Conservation (phyloP, 192 early-diverging fungal genomes). For the Backusella circina region DNA sequence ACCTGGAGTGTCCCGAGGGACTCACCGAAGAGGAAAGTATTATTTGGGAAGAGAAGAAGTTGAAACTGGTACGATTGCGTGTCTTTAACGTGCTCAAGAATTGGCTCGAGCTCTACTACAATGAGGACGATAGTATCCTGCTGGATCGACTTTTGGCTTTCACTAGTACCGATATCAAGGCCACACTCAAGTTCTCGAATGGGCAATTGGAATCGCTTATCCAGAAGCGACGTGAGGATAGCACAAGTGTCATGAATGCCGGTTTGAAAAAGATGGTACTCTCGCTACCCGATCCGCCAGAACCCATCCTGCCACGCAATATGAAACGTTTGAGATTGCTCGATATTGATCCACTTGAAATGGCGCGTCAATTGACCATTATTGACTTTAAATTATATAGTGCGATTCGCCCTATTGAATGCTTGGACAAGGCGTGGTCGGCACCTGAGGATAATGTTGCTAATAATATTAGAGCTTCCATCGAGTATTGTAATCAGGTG, state of each 20-base stretch:
- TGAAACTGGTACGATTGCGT: conserved; percentile 81
- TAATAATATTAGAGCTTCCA: conserved; percentile 85
- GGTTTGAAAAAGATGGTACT: conserved; percentile 58
- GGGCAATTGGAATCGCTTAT: conserved; percentile 25
- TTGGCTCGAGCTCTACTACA: conserved; percentile 88
- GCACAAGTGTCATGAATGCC: conserved; percentile 26
- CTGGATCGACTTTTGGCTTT: conserved; percentile 18
- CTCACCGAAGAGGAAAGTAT: conserved; percentile 62
- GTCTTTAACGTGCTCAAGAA: conserved; percentile 91
- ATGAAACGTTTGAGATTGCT: conserved; percentile 71
- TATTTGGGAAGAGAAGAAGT: conserved; percentile 83
- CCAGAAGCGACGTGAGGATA: conserved; percentile 31
- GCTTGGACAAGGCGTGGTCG: conserved; percentile 84
- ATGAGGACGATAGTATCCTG: conserved; percentile 64
- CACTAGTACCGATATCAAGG: conserved; percentile 17
- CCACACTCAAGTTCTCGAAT: conserved; percentile 21
- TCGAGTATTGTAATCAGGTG: conserved; percentile 75
- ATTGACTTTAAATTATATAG: conserved; percentile 78
- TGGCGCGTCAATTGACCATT: conserved; percentile 92
- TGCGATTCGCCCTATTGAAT: conserved; percentile 84
- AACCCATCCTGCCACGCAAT: conserved; percentile 75
- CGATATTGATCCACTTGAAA: conserved; percentile 87
- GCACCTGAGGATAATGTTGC: conserved; percentile 57
- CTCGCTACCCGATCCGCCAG: conserved; percentile 61
- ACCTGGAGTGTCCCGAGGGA: conserved; percentile 62